Evolutionary conservation across 2,329 filamentous ascomycete species (phyloP).

Genomic region (Fusarium subglutinans): DNA sequence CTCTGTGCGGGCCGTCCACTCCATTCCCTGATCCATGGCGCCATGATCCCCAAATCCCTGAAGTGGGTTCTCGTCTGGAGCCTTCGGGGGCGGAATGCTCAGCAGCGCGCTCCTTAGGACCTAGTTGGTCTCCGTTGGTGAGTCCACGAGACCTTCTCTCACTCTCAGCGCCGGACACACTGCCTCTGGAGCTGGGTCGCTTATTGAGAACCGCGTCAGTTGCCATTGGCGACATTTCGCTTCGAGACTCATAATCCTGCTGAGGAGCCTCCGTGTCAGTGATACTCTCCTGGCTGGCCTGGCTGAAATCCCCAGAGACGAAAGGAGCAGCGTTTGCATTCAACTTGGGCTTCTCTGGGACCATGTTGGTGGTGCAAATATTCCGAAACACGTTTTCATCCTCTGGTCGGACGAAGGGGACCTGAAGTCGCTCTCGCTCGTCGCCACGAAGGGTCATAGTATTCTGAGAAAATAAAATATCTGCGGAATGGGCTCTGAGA

Average conservation of each 20-base stretch:
- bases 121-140: constrained; percentile 33
- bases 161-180: constrained; percentile 54
- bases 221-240: constrained; percentile 50
- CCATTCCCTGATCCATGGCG: constrained; percentile 64
- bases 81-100: constrained; percentile 41
- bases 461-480: constrained; percentile 92
- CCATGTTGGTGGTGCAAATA: constrained; percentile 70
- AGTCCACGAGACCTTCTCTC: constrained; percentile 50
- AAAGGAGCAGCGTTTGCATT: constrained; percentile 62
- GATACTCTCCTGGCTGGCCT: constrained; percentile 30
- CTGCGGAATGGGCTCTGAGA: constrained; percentile 84
- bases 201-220: constrained; percentile 49
- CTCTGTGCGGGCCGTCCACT: constrained; percentile 63
- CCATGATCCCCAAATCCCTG: constrained; percentile 77
- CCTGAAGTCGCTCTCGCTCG: constrained; percentile 84
- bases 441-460: constrained; percentile 87
- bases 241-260: constrained; percentile 40
- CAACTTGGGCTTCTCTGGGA: constrained; percentile 65
- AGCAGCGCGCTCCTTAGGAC: constrained; percentile 40
- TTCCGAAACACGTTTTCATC: constrained; percentile 83
- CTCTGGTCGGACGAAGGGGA: constrained; percentile 93
- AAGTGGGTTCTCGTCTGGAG: constrained; percentile 57
- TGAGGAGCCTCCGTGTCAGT: constrained; percentile 26
- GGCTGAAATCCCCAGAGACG: constrained; percentile 48
- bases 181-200: constrained; percentile 47